Evolutionary conservation across 768 basidiomycete genomes (phyloP).

Genomic region (Pilatotrama ljubarskyi): DNA sequence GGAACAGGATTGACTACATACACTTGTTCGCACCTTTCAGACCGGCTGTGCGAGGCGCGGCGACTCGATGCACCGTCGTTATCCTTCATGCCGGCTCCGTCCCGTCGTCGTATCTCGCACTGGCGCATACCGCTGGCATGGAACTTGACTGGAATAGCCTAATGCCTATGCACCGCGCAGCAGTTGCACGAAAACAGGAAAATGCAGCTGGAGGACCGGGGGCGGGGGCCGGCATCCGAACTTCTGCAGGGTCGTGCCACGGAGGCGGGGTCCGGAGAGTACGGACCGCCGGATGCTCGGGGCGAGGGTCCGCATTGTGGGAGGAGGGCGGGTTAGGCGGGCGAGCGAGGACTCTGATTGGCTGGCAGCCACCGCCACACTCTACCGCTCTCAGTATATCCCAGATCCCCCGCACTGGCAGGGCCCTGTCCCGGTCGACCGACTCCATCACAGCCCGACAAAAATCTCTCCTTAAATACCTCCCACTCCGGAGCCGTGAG

Average conservation of each 20-base stretch:
- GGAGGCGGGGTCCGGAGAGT: neutral
- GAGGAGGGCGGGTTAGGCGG: neutral
- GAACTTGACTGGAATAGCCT: too few relatives aligned
- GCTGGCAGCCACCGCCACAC: neutral
- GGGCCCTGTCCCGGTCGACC: neutral
- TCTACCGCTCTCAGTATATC: too few relatives aligned
- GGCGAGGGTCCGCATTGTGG: neutral
- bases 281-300: neutral
- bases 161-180: too few relatives aligned
- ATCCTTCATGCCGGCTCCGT: neutral
- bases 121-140: too few relatives aligned
- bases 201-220: neutral
- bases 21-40: too few relatives aligned
- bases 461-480: slow-evolving; percentile 1
- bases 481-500: neutral
- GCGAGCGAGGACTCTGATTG: neutral
- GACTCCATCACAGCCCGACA: neutral
- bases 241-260: neutral
- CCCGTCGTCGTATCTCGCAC: neutral
- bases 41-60: neutral
- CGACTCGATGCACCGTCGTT: too few relatives aligned
- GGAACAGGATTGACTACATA: neutral
- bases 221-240: neutral
- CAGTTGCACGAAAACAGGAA: too few relatives aligned
- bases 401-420: too few relatives aligned